Evolutionary conservation across 805 yeast species (phyloP), one percentile per base, ranked within the genome.

Genomic region (Maudiozyma serrabonitensis): DNA sequence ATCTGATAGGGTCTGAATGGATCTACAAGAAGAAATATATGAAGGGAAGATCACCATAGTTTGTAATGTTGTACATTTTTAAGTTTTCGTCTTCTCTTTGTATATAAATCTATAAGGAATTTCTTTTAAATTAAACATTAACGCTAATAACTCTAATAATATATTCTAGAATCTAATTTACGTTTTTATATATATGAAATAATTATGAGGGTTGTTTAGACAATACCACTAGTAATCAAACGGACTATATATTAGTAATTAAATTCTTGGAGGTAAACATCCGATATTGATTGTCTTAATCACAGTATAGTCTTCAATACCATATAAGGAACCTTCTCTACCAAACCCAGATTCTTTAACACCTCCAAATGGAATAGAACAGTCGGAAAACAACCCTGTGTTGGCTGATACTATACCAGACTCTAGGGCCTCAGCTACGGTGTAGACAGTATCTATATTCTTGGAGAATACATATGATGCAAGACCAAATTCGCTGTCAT

Each of bases 1-100:
- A 73, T 54, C 66, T 81, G 49, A 75, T 81, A 25, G 90, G 89
- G 0, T 80, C 82, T 50, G 77, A 81, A 52, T 84, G 91, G 91
- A 82, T 84, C 35, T 79, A 82, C 67, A 84, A 82, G 63, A 79
- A 78, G 44, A 84, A 83, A 68, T 84, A 84, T 58, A 62, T 70
- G 67, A 59, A 63, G 41, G 18, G 47, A 35, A 18, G 19, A 18
- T 9, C 9, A 41, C n/a, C 47, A 38, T 37, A 40, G 31, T 39
- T 19, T 19, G 28, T 13, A 7, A 37, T 37, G 18, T 5, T 18
- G 6, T 28, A 6, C 9, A 4, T 28, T 4, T 28, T 28, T 11
- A 2, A 3, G 2, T 28, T 28, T 28, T 28, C 8, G 12, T 28
- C 12, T 28, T 28, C 32, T 6, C 32, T 28, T 3, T 28, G 32